phyloP scores from a whole-genome alignment of 2,329 filamentous ascomycete species.

The Paraphaeosphaeria sporulosa region DNA sequence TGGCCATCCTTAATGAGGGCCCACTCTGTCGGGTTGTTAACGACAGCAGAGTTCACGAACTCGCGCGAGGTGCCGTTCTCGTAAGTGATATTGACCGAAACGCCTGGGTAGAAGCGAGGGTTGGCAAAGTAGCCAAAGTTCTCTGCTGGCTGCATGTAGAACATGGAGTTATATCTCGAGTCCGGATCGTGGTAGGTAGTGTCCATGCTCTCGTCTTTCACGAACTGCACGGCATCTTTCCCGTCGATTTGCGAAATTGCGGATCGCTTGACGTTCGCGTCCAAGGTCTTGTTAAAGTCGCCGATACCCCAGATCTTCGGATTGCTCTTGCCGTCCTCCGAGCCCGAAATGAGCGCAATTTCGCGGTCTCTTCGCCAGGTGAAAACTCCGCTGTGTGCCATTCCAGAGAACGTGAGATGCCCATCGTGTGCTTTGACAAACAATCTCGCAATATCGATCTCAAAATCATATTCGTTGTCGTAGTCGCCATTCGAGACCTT shows the following conservation, averaged over 20 bases:
- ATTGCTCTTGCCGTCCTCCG: conserved; percentile 36
- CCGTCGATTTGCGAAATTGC: conserved; percentile 49
- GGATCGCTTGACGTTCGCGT: conserved; percentile 36
- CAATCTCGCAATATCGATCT: conserved; percentile 45
- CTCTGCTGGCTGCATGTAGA: conserved; percentile 44
- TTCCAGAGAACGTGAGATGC: conserved; percentile 47
- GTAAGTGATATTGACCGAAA: conserved; percentile 40
- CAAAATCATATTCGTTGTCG: conserved; percentile 52
- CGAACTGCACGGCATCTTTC: conserved; percentile 42
- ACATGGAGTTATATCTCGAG: conserved; percentile 50
- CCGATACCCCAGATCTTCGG: conserved; percentile 42
- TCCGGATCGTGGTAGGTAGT: conserved; percentile 52
- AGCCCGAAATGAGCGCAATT: conserved; percentile 42
- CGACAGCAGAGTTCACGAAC: conserved; percentile 41
- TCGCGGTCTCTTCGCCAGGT: conserved; percentile 39
- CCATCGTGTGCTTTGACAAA: conserved; percentile 45
- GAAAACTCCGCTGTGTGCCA: conserved; percentile 47
- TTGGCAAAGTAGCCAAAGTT: conserved; percentile 40
- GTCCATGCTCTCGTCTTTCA: conserved; percentile 41
- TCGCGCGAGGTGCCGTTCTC: conserved; percentile 45
- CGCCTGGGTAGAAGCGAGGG: conserved; percentile 43
- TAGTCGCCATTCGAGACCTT: conserved; percentile 44
- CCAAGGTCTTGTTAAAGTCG: conserved; percentile 41
- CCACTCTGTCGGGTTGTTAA: conserved; percentile 37
- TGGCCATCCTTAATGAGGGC: conserved; percentile 42